A percentile compares a stretch with the other conserved stretches of the same genome.
phyloP scores from a whole-genome alignment of 2,329 filamentous ascomycete genomes.

The Xylariaceae sp. region DNA sequence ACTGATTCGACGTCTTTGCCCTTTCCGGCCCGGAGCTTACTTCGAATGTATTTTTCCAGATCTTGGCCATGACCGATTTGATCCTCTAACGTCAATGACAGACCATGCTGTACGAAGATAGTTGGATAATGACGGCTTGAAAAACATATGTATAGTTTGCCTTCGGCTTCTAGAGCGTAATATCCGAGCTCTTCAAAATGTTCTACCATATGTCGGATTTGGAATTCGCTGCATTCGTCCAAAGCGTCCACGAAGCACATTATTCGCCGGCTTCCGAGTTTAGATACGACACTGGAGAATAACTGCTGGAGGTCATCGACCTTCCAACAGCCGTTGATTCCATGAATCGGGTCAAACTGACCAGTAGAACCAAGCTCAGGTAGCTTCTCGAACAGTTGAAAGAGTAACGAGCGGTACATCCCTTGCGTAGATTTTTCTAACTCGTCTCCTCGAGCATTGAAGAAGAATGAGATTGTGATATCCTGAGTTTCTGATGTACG shows the following conservation, averaged over 20 bases:
- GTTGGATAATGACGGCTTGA: slow-evolving; percentile 37
- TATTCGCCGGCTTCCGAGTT: slow-evolving; percentile 5
- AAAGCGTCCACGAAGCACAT: slow-evolving; percentile 34
- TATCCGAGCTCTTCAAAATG: slow-evolving; percentile 39
- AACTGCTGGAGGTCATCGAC: neutral
- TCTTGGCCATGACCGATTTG: neutral
- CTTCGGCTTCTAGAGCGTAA: slow-evolving; percentile 8
- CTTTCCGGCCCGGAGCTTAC: neutral
- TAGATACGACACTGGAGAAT: slow-evolving; percentile 8
- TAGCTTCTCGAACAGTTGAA: slow-evolving; percentile 38
- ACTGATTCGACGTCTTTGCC: neutral
- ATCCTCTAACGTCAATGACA: neutral
- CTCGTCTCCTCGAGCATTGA: slow-evolving; percentile 41
- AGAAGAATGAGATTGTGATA: slow-evolving; percentile 39
- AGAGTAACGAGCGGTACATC: slow-evolving; percentile 47
- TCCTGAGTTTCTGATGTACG: slow-evolving; percentile 9
- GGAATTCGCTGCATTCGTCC: slow-evolving; percentile 43
- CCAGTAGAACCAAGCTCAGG: slow-evolving; percentile 30
- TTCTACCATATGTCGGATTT: slow-evolving; percentile 40
- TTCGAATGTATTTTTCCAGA: neutral
- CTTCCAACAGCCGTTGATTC: neutral
- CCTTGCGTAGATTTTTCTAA: slow-evolving; percentile 44
- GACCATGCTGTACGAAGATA: neutral
- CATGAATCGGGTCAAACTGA: neutral
- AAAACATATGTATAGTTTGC: slow-evolving; percentile 25